Percentiles rank a stretch among this genome's conserved stretches.
phyloP scores from a whole-genome alignment of 2,329 filamentous ascomycete genomes.

The Fusarium caatingaense region DNA sequence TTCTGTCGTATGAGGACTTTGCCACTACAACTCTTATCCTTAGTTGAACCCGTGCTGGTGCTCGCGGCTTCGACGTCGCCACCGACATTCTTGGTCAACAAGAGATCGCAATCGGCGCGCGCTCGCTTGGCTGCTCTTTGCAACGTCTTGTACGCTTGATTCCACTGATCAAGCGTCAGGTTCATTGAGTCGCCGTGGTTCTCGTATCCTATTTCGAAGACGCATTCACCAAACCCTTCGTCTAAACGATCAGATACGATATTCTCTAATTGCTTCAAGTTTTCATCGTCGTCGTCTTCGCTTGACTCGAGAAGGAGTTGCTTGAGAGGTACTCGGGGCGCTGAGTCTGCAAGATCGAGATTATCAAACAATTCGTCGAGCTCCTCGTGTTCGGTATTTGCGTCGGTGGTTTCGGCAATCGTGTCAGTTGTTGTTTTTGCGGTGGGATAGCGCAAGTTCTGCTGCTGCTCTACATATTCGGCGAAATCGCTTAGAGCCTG shows the following conservation, averaged over 20 bases:
- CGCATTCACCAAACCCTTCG: conserved; percentile 87
- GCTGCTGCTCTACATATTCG: conserved; percentile 96
- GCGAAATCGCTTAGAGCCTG: conserved; percentile 93
- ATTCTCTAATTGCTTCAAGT: conserved; percentile 70
- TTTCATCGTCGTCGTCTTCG: conserved; percentile 58
- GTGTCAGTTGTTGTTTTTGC: conserved; percentile 48
- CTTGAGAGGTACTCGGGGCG: conserved; percentile 75
- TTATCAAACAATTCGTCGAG: conserved; percentile 93
- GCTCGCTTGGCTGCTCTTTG: conserved; percentile 71
- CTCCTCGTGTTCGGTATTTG: conserved; percentile 74
- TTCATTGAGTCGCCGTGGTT: conserved; percentile 88
- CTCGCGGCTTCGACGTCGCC: conserved; percentile 78
- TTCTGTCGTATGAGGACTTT: conserved; percentile 85
- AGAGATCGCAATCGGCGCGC: conserved; percentile 80
- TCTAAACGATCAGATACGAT: conserved; percentile 76
- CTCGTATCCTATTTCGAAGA: conserved; percentile 94
- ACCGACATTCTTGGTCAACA: conserved; percentile 92
- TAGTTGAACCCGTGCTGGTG: conserved; percentile 63
- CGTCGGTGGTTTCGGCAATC: conserved; percentile 46
- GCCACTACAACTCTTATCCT: conserved; percentile 81
- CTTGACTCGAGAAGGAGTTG: conserved; percentile 76
- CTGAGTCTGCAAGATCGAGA: conserved; percentile 80
- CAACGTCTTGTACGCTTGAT: conserved; percentile 74
- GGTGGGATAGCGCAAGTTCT: conserved; percentile 74
- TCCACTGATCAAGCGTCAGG: conserved; percentile 80